Conservation (phyloP, 306 rosid genomes). For the Pachyrhizus erosus region DNA sequence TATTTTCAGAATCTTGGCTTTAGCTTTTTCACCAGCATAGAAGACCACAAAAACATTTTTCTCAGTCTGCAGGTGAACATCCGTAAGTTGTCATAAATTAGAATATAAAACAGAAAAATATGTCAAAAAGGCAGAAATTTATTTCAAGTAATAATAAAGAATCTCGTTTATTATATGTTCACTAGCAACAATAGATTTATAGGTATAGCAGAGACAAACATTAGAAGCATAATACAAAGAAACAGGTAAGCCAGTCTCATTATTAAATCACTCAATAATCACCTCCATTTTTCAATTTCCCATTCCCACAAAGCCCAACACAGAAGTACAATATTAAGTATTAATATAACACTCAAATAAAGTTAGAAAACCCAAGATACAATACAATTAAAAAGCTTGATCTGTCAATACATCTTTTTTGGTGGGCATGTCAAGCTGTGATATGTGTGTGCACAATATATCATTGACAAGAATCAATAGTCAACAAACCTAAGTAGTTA, state of each 20-base stretch:
- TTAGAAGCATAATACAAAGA: constrained; percentile 19
- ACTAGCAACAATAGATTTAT: constrained; percentile 26
- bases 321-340: not conserved
- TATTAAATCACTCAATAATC: constrained; percentile 27
- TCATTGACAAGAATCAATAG: constrained; percentile 12
- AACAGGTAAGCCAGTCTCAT: not conserved
- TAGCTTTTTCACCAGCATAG: constrained; percentile 90
- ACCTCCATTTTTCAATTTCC: constrained; percentile 4
- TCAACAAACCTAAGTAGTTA: constrained; percentile 22
- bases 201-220: constrained; percentile 1
- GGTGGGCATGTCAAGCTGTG: constrained; percentile 26
- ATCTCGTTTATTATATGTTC: not conserved
- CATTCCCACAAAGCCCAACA: constrained; percentile 18
- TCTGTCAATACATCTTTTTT: not conserved
- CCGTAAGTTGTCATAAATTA: constrained; percentile 25
- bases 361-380: constrained; percentile 15
- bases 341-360: constrained; percentile 2
- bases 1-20: constrained; percentile 89
- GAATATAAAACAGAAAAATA: constrained; percentile 24
- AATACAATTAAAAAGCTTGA: constrained; percentile 26
- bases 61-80: constrained; percentile 68
- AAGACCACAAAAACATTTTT: constrained; percentile 94
- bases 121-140: constrained; percentile 2
- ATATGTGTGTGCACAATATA: not conserved
- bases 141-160: constrained; percentile 8